Evolutionary conservation across 495 filamentous ascomycete genomes (phyloP).

Genomic region (Diplogelasinospora grovesii): DNA sequence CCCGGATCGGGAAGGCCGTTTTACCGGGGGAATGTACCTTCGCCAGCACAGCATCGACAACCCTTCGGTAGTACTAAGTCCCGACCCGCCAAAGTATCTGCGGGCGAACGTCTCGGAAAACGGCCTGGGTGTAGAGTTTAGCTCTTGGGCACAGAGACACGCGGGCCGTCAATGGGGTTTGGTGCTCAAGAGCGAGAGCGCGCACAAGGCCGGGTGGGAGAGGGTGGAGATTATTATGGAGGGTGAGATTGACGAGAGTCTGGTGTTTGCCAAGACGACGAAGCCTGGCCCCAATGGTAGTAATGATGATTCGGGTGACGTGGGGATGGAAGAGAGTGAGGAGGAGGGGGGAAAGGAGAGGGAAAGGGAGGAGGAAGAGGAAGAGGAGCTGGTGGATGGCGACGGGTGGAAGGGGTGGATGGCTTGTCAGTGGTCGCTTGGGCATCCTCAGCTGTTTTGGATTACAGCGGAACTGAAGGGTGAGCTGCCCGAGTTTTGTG

Average conservation of each 20-base stretch:
- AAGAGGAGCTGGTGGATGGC: neutral
- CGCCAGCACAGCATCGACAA: constrained; percentile 2
- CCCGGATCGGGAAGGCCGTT: neutral
- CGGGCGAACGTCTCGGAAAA: neutral
- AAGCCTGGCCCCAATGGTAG: neutral
- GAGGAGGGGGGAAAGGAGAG: neutral
- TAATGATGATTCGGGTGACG: neutral
- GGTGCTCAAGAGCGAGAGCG: neutral
- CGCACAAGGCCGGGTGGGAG: neutral
- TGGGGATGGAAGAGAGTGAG: neutral
- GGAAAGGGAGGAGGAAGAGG: too few species aligned
- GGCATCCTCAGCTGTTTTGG: constrained; percentile 2
- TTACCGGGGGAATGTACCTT: neutral
- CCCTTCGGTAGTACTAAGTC: constrained; percentile 1
- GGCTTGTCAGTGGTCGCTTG: neutral
- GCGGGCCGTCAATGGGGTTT: neutral
- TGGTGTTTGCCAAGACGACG: too few species aligned
- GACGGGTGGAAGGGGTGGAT: neutral
- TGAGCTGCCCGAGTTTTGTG: neutral
- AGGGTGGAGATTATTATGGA: neutral
- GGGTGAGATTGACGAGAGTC: neutral
- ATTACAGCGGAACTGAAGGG: neutral
- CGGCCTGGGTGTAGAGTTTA: neutral
- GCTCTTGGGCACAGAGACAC: neutral
- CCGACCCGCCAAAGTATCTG: neutral